These are phyloP conservation scores for Porpolomopsis calyptriformis DNA, from an alignment of 768 basidiomycete species.

Conservation along the genomic window DNA sequence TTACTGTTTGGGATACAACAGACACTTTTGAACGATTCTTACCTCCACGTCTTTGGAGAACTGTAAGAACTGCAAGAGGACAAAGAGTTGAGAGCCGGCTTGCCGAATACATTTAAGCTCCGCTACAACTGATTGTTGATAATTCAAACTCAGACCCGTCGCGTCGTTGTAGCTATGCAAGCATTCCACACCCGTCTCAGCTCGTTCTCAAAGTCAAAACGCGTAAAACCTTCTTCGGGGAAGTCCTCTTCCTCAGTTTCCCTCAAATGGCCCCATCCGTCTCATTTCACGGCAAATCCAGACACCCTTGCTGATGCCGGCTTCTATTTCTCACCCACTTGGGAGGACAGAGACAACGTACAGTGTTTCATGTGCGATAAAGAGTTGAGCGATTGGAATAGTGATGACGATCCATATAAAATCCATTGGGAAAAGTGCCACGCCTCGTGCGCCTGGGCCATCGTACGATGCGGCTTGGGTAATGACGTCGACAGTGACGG, in stretches of 20 bases:
- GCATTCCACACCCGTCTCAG: slow-evolving; percentile 46
- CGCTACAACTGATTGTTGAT: too few relatives aligned
- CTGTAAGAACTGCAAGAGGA: too few relatives aligned
- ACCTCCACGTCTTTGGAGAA: too few relatives aligned
- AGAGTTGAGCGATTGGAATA: slow-evolving; percentile 76
- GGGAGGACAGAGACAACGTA: slow-evolving; percentile 62
- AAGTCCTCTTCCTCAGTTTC: slow-evolving; percentile 35
- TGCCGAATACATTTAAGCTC: too few relatives aligned
- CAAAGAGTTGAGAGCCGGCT: too few relatives aligned
- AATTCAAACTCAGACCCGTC: too few relatives aligned
- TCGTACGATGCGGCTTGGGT: slow-evolving; percentile 59
- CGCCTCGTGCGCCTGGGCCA: slow-evolving; percentile 67
- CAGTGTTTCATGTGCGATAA: slow-evolving; percentile 80
- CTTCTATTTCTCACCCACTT: slow-evolving; percentile 71
- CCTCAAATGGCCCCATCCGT: slow-evolving; percentile 75
- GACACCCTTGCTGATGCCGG: slow-evolving; percentile 76
- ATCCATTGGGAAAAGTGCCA: slow-evolving; percentile 70
- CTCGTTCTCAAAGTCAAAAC: slow-evolving; percentile 57
- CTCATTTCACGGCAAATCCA: slow-evolving; percentile 56
- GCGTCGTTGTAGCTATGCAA: too few relatives aligned
- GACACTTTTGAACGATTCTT: too few relatives aligned
- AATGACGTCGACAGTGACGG: slow-evolving; percentile 47
- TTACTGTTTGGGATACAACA: too few relatives aligned
- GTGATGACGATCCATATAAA: slow-evolving; percentile 73
- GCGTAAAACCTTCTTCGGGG: slow-evolving; percentile 33